A percentile compares a stretch with the other conserved stretches of the same genome.
phyloP scores from a whole-genome alignment of 2,329 filamentous ascomycete genomes.

The Cladosporium sphaerospermum region DNA sequence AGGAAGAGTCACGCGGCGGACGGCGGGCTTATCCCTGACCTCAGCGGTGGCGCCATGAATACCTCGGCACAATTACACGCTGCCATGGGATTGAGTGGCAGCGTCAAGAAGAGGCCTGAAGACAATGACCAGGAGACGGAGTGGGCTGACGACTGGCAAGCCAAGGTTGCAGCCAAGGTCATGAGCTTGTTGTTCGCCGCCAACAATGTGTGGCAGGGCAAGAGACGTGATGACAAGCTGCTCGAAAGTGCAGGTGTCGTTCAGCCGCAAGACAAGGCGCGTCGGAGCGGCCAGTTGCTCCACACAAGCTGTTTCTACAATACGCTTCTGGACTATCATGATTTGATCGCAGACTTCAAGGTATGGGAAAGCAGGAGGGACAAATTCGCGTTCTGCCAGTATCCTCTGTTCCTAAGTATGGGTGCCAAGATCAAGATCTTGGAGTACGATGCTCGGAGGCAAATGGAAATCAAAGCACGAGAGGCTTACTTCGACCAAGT shows the following conservation, averaged over 20 bases:
- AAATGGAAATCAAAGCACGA: conserved; percentile 83
- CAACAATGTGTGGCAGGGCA: conserved; percentile 54
- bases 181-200: conserved; percentile 77
- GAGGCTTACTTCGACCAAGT: conserved; percentile 91
- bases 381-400: conserved; percentile 85
- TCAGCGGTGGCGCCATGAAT: conserved; percentile 57
- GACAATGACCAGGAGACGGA: conserved; percentile 47
- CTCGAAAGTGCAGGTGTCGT: conserved; percentile 39
- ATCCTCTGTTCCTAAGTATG: conserved; percentile 85
- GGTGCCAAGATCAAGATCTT: conserved; percentile 88
- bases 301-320: conserved; percentile 84
- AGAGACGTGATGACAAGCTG: conserved; percentile 11
- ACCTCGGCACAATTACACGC: conserved; percentile 68
- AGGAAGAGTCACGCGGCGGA: conserved; percentile 54
- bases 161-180: conserved; percentile 71
- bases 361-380: conserved; percentile 70
- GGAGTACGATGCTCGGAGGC: conserved; percentile 77
- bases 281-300: conserved; percentile 55
- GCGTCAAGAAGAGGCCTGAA: conserved; percentile 46
- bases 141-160: conserved; percentile 84
- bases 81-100: conserved; percentile 55
- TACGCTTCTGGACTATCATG: conserved; percentile 76
- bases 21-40: conserved; percentile 65
- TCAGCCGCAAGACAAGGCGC: conserved; percentile 31
- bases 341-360: conserved; percentile 80